Conservation (phyloP, 2,329 filamentous ascomycete genomes). For the Orbilia brochopaga region DNA sequence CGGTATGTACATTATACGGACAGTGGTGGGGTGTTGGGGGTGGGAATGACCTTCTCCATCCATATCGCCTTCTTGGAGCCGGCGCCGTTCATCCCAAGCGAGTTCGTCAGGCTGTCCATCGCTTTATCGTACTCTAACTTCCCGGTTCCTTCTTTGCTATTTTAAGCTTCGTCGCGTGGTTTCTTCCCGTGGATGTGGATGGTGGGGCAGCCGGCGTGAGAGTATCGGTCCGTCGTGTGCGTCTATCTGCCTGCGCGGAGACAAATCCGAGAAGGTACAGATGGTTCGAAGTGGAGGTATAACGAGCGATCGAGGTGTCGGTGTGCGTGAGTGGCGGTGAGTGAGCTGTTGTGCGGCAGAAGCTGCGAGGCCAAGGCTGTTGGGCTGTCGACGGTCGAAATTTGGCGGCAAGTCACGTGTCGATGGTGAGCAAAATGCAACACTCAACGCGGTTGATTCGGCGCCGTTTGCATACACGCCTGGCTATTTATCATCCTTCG, state of each 20-base stretch:
- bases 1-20: neutral
- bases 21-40: neutral
- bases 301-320: too few species aligned
- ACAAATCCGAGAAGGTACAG: too few species aligned
- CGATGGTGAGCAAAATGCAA: neutral
- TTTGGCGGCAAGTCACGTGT: neutral
- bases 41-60: slow-evolving; percentile 30
- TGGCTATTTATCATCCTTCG: too few species aligned
- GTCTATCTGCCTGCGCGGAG: too few species aligned
- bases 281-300: too few species aligned
- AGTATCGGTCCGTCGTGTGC: too few species aligned
- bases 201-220: neutral
- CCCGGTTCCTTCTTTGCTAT: neutral
- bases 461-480: too few species aligned
- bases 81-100: slow-evolving; percentile 20
- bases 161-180: too few species aligned
- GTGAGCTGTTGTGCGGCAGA: neutral
- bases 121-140: neutral
- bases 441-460: neutral
- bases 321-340: too few species aligned
- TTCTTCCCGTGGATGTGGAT: neutral
- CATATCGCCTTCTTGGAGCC: slow-evolving; percentile 37
- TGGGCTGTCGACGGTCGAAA: neutral
- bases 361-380: neutral
- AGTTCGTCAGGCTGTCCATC: slow-evolving; percentile 33